Conservation (phyloP, 140 eudicot genomes). For the Ambrosia hybrid region DNA sequence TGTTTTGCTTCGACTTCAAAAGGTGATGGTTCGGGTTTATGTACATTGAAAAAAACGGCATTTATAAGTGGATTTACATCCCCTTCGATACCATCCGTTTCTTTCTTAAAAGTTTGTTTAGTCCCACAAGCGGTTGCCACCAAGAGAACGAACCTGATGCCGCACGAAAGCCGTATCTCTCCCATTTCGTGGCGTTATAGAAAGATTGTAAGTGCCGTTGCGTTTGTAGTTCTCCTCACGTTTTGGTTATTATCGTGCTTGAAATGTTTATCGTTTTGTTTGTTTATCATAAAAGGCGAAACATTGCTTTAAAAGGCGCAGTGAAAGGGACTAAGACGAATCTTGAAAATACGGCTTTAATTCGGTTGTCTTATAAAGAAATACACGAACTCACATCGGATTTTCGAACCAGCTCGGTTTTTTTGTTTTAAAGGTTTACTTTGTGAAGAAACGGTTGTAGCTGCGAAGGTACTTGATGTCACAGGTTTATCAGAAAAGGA, state of each 20-base stretch:
- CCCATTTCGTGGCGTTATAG: constrained; percentile 30
- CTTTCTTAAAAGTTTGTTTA: constrained; percentile 64
- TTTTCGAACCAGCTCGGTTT: constrained; percentile 55
- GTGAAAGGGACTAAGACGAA: constrained; percentile 50
- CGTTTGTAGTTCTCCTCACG: constrained; percentile 47
- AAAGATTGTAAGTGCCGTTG: constrained; percentile 47
- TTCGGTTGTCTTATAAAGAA: constrained; percentile 63
- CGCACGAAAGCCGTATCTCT: constrained; percentile 26
- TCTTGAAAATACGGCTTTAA: constrained; percentile 44
- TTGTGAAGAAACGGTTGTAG: constrained; percentile 37
- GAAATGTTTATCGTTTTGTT: constrained; percentile 45
- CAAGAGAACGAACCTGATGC: constrained; percentile 40
- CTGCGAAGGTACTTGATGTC: constrained; percentile 53
- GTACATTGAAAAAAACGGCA: constrained; percentile 64
- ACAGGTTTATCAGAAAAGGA: constrained; percentile 61
- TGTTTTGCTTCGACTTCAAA: constrained; percentile 69
- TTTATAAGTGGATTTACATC: constrained; percentile 65
- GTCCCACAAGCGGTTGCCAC: constrained; percentile 84
- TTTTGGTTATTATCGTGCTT: constrained; percentile 34
- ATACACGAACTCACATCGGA: constrained; percentile 58
- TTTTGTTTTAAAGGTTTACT: constrained; percentile 61
- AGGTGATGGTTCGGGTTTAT: constrained; percentile 77
- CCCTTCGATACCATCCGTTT: constrained; percentile 52
- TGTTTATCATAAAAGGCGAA: constrained; percentile 42
- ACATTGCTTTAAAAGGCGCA: constrained; percentile 30